Evolutionary conservation across 345 rosid genomes (phyloP), one percentile per base, ranked within the genome.

Genomic region (Kandelia obovata): DNA sequence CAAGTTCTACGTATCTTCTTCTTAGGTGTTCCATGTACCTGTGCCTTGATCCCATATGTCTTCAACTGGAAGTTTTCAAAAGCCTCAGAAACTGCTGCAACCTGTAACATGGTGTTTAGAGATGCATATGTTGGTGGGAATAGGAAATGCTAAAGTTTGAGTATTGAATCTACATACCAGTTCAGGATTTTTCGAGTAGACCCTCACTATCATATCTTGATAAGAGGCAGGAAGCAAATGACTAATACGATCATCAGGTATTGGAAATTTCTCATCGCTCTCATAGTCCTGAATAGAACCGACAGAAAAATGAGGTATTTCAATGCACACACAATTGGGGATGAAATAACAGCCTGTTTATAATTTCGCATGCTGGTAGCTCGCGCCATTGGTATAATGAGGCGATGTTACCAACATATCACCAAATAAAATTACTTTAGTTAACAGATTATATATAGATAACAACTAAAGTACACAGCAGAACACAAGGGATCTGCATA

Each of bases 181-280:
- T 72, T 91, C 97, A 19, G 95, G 96, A 61, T 85, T 89, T 66
- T 87, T 94, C 47, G 96, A 79, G 69, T 94, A 94, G 37, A 94
- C 98, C 71, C 97, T 86, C 76, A 91, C 96, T 25, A 94, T 89
- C 97, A 82, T 91, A 76, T 94, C 97, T 79, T 94, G 96, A 75
- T 79, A 94, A 69, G 81, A 81, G 23, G 87, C 73, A 43, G 98
- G 97, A 58, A 94, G 83, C 87, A 94, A 82, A 81, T 91, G 96
- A 78, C 97, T 94, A 66, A 91, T 81, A 59, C 89, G 81, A 56
- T 86, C 88, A 62, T 89, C 87, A 0, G 95, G 80, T 71, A 94
- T 86, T 5, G 83, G 27, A 75, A 94, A 91, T 74, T 88, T 94
- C 75, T 91, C 96, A 5, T 75, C 71, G 59, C 96, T 89, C 65